These are phyloP conservation scores for Mycena albidolilacea DNA, from an alignment of 768 basidiomycete species.

Conservation along the genomic window DNA sequence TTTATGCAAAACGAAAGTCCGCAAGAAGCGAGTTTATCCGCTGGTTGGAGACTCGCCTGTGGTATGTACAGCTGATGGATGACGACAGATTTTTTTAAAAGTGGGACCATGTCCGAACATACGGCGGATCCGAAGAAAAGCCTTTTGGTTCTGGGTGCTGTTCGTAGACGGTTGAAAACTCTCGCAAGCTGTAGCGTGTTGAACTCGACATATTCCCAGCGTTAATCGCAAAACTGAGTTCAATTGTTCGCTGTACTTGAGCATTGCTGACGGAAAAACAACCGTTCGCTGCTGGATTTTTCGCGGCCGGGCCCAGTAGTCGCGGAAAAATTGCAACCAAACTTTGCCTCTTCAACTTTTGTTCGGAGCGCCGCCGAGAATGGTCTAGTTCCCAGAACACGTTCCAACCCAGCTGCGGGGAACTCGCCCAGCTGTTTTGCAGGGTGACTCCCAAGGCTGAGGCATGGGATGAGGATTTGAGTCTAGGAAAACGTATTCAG, in stretches of 20 bases:
- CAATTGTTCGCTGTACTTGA: background rate
- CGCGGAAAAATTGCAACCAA: background rate
- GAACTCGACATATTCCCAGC: too few relatives aligned
- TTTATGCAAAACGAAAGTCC: slow-evolving; percentile 14
- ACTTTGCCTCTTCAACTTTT: too few relatives aligned
- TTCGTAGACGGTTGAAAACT: too few relatives aligned
- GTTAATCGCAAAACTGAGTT: background rate
- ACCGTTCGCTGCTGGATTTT: slow-evolving; percentile 4
- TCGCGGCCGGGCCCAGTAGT: slow-evolving; percentile 11
- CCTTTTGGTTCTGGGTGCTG: background rate
- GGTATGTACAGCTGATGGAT: slow-evolving; percentile 2
- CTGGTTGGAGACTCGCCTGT: background rate
- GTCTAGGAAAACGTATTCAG: too few relatives aligned
- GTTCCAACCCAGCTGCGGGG: too few relatives aligned
- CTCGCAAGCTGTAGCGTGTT: too few relatives aligned
- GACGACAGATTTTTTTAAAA: background rate
- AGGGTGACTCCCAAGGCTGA: too few relatives aligned
- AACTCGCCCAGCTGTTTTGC: too few relatives aligned
- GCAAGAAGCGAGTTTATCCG: slow-evolving; percentile 34
- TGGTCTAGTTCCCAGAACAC: too few relatives aligned
- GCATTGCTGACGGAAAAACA: background rate
- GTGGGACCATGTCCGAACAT: slow-evolving; percentile 13
- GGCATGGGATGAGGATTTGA: too few relatives aligned
- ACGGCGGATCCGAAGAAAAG: slow-evolving; percentile 29
- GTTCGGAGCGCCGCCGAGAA: too few relatives aligned